Conservation (phyloP, 1,139 yeast species). For the Pichia sp. region DNA sequence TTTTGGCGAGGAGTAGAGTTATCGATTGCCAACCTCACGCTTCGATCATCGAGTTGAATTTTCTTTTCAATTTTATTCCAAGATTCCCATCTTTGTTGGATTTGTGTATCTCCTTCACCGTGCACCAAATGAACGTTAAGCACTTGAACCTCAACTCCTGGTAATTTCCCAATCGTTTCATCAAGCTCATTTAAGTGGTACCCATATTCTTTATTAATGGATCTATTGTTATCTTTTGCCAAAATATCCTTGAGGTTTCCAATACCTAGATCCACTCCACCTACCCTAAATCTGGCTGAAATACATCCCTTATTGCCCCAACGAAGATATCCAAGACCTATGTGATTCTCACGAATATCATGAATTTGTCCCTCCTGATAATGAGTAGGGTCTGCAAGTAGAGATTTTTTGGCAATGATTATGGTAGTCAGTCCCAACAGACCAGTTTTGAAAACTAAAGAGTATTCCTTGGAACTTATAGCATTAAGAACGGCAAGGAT, state of each 20-base stretch:
- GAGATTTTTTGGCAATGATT: slow-evolving; percentile 27
- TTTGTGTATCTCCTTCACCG: slow-evolving; percentile 49
- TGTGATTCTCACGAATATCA: slow-evolving; percentile 31
- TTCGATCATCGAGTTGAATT: slow-evolving; percentile 37
- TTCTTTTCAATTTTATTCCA: slow-evolving; percentile 42
- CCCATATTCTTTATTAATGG: neutral
- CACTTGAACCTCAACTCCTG: slow-evolving; percentile 34
- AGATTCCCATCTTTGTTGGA: slow-evolving; percentile 36
- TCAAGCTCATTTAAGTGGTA: slow-evolving; percentile 20
- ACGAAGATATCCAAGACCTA: slow-evolving; percentile 49
- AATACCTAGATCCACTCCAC: slow-evolving; percentile 15
- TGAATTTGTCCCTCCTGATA: slow-evolving; percentile 32
- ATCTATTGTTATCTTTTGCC: too few species aligned
- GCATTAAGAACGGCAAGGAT: slow-evolving; percentile 25
- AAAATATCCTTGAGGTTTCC: neutral
- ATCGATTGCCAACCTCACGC: slow-evolving; percentile 14
- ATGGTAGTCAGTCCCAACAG: slow-evolving; percentile 43
- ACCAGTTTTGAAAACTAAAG: slow-evolving; percentile 34
- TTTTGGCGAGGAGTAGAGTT: neutral
- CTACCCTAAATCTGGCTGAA: slow-evolving; percentile 29
- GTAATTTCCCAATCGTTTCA: slow-evolving; percentile 18
- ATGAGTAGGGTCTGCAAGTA: slow-evolving; percentile 6
- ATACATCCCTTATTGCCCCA: slow-evolving; percentile 61
- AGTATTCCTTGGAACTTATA: slow-evolving; percentile 23
- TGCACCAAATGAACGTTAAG: slow-evolving; percentile 62